These are phyloP conservation scores for Fraxinus albicans DNA, from an alignment of 305 asterid genomes.

Conservation along the genomic window DNA sequence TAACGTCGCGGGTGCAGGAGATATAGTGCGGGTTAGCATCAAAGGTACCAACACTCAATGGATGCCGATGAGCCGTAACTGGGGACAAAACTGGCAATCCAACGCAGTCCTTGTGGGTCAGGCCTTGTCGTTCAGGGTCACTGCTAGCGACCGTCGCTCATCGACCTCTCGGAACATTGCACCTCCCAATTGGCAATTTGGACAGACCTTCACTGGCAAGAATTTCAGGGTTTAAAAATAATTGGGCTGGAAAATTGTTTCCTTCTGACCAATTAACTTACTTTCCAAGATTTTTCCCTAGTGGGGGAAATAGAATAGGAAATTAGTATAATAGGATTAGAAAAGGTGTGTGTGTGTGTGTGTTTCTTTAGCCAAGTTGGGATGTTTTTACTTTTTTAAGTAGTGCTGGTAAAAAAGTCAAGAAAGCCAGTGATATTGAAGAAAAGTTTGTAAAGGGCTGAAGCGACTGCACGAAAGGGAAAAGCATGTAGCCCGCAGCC, in stretches of 20 bases:
- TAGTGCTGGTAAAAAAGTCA: neutral
- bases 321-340: conserved; percentile 12
- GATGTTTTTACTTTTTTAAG: neutral
- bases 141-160: conserved; percentile 57
- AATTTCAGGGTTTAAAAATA: conserved; percentile 44
- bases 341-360: neutral
- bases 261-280: neutral
- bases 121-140: conserved; percentile 60
- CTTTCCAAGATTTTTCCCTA: neutral
- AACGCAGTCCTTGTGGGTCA: conserved; percentile 51
- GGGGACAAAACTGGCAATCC: conserved; percentile 89
- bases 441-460: conserved; percentile 20
- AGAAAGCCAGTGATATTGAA: neutral
- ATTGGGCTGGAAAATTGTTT: neutral
- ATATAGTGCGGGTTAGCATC: conserved; percentile 46
- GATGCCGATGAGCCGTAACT: conserved; percentile 65
- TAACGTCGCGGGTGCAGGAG: conserved; percentile 83
- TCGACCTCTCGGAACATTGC: conserved; percentile 60
- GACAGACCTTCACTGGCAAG: conserved; percentile 60
- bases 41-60: conserved; percentile 62
- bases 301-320: conserved; percentile 4
- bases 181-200: conserved; percentile 71
- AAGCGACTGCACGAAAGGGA: conserved; percentile 32
- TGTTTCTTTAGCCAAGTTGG: neutral
- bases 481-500: conserved; percentile 42